These are phyloP conservation scores for Acer negundo DNA, from an alignment of 345 rosid genomes.

Conservation along the genomic window DNA sequence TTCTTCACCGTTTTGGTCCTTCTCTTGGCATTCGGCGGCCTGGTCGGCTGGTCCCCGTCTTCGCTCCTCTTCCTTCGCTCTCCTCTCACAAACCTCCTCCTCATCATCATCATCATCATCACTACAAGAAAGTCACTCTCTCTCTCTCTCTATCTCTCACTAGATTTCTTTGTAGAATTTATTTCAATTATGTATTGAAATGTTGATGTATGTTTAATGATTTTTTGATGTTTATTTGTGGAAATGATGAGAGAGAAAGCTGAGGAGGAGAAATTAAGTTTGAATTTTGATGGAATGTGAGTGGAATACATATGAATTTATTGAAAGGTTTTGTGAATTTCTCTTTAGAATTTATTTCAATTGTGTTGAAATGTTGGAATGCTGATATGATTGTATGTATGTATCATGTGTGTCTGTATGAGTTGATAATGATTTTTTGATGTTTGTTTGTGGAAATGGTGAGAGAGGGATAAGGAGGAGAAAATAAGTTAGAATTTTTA, in stretches of 20 bases:
- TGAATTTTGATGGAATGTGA: neutral
- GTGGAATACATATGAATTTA: neutral
- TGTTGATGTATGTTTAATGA: neutral
- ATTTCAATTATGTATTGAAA: neutral
- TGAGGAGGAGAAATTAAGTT: too few species aligned
- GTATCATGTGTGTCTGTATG: neutral
- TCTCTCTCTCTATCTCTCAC: neutral
- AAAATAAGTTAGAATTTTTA: neutral
- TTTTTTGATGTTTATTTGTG: neutral
- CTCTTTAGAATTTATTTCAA: neutral
- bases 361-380: neutral
- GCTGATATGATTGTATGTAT: neutral
- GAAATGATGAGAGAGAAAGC: neutral
- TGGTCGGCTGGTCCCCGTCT: conserved; percentile 39
- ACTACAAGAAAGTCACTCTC: conserved; percentile 29
- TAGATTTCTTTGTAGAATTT: too few species aligned
- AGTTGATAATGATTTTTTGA: too few species aligned
- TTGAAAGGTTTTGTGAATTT: neutral
- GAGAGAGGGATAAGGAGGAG: neutral
- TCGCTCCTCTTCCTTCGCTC: conserved; percentile 66
- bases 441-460: neutral
- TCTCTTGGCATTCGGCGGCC: conserved; percentile 38
- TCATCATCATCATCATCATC: conserved; percentile 14
- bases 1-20: conserved; percentile 40
- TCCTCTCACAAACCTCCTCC: conserved; percentile 25